phyloP scores from a whole-genome alignment of 192 early-diverging fungal species.

The Jimgerdemannia lactiflua region DNA sequence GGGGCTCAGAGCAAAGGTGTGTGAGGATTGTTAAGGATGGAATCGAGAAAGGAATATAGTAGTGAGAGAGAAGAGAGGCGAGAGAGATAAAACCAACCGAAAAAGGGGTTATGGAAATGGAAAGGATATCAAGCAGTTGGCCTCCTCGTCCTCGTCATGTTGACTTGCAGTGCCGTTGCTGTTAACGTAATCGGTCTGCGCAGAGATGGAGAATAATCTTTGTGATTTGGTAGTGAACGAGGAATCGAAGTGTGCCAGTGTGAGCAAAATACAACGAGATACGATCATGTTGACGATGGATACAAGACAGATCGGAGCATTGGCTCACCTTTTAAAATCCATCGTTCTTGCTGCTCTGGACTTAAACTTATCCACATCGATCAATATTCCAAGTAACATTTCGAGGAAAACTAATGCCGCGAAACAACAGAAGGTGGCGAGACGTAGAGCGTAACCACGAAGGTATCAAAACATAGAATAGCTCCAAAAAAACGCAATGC shows the following conservation, averaged over 20 bases:
- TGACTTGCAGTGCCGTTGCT: not conserved
- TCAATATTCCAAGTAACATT: constrained; percentile 7
- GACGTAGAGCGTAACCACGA: too few relatives aligned
- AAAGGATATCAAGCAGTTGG: constrained; percentile 26
- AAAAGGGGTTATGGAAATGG: not conserved
- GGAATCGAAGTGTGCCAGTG: too few relatives aligned
- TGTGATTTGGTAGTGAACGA: too few relatives aligned
- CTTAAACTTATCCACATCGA: constrained; percentile 5
- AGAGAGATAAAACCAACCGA: not conserved
- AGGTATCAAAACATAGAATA: too few relatives aligned
- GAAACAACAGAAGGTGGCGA: too few relatives aligned
- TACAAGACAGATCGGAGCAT: too few relatives aligned
- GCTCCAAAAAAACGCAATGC: too few relatives aligned
- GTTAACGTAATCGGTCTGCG: constrained; percentile 6
- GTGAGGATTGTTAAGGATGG: constrained; percentile 7
- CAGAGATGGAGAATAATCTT: constrained; percentile 20
- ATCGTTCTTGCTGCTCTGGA: not conserved
- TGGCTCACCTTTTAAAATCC: not conserved
- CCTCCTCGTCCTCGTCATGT: constrained; percentile 14
- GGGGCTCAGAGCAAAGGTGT: constrained; percentile 5
- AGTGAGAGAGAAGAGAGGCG: not conserved
- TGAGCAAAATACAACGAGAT: too few relatives aligned
- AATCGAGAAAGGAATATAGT: not conserved
- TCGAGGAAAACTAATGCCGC: constrained; percentile 10
- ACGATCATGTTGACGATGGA: too few relatives aligned